phyloP scores from a whole-genome alignment of 148 eudicot species.

The Nepenthes mirabilis region DNA sequence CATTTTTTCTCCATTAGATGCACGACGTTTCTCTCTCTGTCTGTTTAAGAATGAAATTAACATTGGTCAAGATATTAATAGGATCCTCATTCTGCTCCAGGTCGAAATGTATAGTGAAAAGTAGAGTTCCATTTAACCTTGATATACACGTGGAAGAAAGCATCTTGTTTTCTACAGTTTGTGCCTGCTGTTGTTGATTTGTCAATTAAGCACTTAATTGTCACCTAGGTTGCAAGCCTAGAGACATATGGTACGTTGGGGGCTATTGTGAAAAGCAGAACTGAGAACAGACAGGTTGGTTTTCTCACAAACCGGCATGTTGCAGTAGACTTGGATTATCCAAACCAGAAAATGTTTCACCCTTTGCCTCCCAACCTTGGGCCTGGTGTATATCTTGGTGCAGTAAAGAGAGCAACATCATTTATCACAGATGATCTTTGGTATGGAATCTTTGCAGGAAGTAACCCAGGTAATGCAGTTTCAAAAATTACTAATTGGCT shows the following conservation, averaged over 20 bases:
- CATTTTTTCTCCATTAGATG: no score
- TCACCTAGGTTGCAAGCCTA: slow-evolving; percentile 53
- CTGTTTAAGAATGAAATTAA: no score
- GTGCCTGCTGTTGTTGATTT: not conserved
- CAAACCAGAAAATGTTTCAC: slow-evolving; percentile 68
- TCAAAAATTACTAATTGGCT: not conserved
- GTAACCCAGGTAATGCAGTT: slow-evolving; percentile 48
- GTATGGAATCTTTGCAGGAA: slow-evolving; percentile 68
- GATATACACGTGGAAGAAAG: no score
- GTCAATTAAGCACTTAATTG: slow-evolving; percentile 1
- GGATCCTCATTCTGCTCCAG: no score
- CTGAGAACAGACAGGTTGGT: slow-evolving; percentile 52
- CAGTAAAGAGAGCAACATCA: slow-evolving; percentile 67
- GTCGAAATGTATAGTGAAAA: no score
- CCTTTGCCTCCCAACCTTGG: slow-evolving; percentile 70
- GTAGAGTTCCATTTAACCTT: no score
- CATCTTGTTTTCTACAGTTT: no score
- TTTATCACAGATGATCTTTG: slow-evolving; percentile 58
- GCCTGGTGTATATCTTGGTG: slow-evolving; percentile 68
- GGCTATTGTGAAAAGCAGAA: slow-evolving; percentile 61
- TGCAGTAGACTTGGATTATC: slow-evolving; percentile 62
- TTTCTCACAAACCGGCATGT: slow-evolving; percentile 68
- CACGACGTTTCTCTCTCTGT: no score
- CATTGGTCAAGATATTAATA: no score
- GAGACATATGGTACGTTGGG: slow-evolving; percentile 60